Evolutionary conservation across 2,329 filamentous ascomycete genomes (phyloP), one percentile per base, ranked within the genome.

Genomic region (Ophiostoma ips): DNA sequence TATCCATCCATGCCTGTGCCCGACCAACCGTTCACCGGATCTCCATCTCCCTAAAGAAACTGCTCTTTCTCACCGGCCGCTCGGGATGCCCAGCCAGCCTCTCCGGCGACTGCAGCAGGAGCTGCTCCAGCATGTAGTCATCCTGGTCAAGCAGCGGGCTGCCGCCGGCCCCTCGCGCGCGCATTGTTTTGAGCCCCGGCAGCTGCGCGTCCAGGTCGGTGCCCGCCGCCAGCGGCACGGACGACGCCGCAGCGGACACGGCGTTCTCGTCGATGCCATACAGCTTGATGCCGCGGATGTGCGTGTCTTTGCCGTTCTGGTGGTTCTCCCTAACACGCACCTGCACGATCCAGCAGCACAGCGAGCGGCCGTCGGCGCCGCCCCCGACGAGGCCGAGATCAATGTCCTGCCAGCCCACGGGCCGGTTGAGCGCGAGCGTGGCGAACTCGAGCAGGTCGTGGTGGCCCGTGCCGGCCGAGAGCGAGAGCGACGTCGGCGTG

Each of bases 301-400:
- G 92, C n/a, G 92, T 98, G 63, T 98, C 92, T 64, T 98, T 98
- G 56, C 92, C 92, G 64, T 98, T 98, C 67, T 98, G 92, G 64
- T 98, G 92, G 62, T 98, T 98, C 68, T 96, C 92, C 48, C 90
- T 76, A 46, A 98, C 83, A 57, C 85, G 81, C 60, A 96, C 81
- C 64, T 96, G 89, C 28, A 98, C 74, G 30, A 96, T 79, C 68
- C 90, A 95, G 15, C 86, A 88, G 53, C 89, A 80, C 16, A 96
- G 76, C 1, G 89, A 84, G 58, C 81, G 84, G 37, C 76, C 83
- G 60, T 79, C 80, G 45, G 71, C 72, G 44, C 76, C 79, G 37
- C 73, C 71, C n/a, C 75, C 76, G 0, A 69, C 69, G 12, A 70
- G 70, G 1, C 63, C 63, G 16, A 78, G 66, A 19, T 86, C 80